phyloP scores from a whole-genome alignment of 2,329 filamentous ascomycete genomes.

The Magnaporthiopsis incrustans region DNA sequence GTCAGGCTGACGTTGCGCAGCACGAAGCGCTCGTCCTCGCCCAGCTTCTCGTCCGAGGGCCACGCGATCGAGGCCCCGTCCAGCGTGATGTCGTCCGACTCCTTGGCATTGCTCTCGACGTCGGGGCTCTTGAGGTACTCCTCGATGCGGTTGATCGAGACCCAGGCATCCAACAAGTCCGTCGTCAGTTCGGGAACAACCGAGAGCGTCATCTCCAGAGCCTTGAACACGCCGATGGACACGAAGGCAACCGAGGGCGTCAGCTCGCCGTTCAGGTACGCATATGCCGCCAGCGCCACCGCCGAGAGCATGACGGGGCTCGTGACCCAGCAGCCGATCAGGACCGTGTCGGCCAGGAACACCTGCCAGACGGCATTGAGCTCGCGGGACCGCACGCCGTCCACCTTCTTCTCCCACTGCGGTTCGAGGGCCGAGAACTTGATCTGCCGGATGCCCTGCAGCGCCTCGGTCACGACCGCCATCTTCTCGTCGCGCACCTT shows the following conservation, averaged over 20 bases:
- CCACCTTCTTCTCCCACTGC: slow-evolving; percentile 67
- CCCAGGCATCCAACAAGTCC: slow-evolving; percentile 60
- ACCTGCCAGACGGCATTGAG: slow-evolving; percentile 57
- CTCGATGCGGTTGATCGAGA: slow-evolving; percentile 66
- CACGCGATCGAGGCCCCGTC: slow-evolving; percentile 63
- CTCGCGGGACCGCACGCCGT: slow-evolving; percentile 56
- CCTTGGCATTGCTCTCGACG: slow-evolving; percentile 43
- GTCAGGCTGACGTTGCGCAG: slow-evolving; percentile 55
- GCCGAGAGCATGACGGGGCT: slow-evolving; percentile 68
- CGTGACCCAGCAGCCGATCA: slow-evolving; percentile 63
- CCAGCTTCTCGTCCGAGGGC: slow-evolving; percentile 56
- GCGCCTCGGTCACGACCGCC: slow-evolving; percentile 65
- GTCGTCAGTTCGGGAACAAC: slow-evolving; percentile 67
- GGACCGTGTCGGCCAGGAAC: slow-evolving; percentile 54
- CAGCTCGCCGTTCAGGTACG: slow-evolving; percentile 52
- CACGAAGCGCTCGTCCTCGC: slow-evolving; percentile 53
- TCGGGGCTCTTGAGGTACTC: slow-evolving; percentile 63
- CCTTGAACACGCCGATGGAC: slow-evolving; percentile 64
- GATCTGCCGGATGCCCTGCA: slow-evolving; percentile 75
- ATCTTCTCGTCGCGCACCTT: slow-evolving; percentile 68
- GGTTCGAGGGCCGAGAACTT: slow-evolving; percentile 73
- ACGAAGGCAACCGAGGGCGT: slow-evolving; percentile 72
- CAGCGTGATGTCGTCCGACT: slow-evolving; percentile 55
- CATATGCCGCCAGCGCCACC: slow-evolving; percentile 61
- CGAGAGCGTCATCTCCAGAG: slow-evolving; percentile 64